A percentile compares a stretch with the other conserved stretches of the same genome.
These are phyloP conservation scores for Pythium catenulatum DNA, from an alignment of 352 stramenopile genomes.

Conservation along the genomic window DNA sequence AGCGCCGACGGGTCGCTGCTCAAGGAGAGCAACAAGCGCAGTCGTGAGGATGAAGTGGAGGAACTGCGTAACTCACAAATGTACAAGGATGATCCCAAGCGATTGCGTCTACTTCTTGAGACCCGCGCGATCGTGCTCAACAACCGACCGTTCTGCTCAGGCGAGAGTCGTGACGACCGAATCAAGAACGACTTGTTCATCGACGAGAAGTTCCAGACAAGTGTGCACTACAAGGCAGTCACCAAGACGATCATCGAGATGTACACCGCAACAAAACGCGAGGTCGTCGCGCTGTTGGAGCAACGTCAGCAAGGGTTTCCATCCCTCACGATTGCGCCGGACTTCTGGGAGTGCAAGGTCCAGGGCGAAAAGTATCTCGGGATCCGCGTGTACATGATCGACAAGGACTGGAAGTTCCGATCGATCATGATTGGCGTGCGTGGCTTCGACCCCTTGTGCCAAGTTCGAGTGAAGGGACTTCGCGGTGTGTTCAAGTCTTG, in stretches of 20 bases:
- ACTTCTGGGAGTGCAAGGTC: conserved; percentile 29
- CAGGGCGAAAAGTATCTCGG: conserved; percentile 21
- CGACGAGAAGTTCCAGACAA: not conserved
- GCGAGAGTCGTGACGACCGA: not conserved
- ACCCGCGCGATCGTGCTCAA: conserved; percentile 1
- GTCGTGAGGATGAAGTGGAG: not conserved
- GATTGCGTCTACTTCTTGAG: conserved; percentile 1
- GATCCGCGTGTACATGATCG: not conserved
- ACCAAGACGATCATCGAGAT: conserved; percentile 16
- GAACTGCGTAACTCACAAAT: not conserved
- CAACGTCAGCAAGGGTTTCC: not conserved
- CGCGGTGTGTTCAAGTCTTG: not conserved
- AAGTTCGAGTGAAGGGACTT: not conserved
- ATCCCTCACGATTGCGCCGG: not conserved
- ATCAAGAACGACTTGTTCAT: not conserved
- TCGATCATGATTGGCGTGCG: conserved; percentile 11
- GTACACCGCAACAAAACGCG: conserved; percentile 6
- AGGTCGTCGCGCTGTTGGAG: not conserved
- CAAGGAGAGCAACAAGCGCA: not conserved
- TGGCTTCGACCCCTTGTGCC: not conserved
- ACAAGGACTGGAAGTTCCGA: not conserved
- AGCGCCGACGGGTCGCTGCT: not conserved
- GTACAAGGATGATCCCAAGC: not conserved
- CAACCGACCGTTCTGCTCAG: not conserved
- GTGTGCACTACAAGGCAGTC: not conserved